Conservation (phyloP, 2,329 filamentous ascomycete genomes). For the Alternaria sp. region DNA sequence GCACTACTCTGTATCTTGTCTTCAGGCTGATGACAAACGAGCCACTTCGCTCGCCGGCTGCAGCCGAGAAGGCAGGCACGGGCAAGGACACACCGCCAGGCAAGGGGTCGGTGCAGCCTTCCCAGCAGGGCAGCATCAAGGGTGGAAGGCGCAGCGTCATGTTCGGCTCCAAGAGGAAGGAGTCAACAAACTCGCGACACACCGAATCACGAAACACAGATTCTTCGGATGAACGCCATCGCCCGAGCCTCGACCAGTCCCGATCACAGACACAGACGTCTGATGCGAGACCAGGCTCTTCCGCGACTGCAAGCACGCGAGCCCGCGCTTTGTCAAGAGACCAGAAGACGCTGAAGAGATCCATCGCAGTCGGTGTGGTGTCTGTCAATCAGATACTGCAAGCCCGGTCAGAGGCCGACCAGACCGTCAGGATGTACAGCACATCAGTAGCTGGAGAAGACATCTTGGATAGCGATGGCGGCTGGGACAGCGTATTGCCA, state of each 20-base stretch:
- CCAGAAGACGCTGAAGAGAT: constrained; percentile 66
- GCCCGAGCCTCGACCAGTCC: constrained; percentile 33
- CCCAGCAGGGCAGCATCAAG: constrained; percentile 46
- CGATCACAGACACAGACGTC: constrained; percentile 29
- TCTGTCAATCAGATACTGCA: constrained; percentile 78
- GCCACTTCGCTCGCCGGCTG: constrained; percentile 38
- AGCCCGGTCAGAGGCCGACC: constrained; percentile 73
- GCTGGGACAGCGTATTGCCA: constrained; percentile 75
- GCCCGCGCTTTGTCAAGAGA: constrained; percentile 43
- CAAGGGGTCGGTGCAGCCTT: constrained; percentile 35
- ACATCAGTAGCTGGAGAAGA: constrained; percentile 55
- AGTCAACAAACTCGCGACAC: constrained; percentile 36
- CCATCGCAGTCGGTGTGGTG: constrained; percentile 77
- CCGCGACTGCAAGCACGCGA: constrained; percentile 36
- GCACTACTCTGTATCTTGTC: constrained; percentile 80
- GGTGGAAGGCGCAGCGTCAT: constrained; percentile 62
- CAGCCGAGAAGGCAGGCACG: constrained; percentile 40
- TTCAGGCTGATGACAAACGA: constrained; percentile 76
- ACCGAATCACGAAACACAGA: constrained; percentile 19
- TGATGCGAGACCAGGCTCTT: constrained; percentile 38
- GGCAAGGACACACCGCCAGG: constrained; percentile 36
- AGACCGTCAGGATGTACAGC: constrained; percentile 79
- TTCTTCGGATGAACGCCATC: constrained; percentile 24
- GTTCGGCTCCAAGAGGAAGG: constrained; percentile 69
- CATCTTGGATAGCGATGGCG: constrained; percentile 60